Conservation (phyloP, 352 stramenopile species). For the Phytophthora pini region DNA sequence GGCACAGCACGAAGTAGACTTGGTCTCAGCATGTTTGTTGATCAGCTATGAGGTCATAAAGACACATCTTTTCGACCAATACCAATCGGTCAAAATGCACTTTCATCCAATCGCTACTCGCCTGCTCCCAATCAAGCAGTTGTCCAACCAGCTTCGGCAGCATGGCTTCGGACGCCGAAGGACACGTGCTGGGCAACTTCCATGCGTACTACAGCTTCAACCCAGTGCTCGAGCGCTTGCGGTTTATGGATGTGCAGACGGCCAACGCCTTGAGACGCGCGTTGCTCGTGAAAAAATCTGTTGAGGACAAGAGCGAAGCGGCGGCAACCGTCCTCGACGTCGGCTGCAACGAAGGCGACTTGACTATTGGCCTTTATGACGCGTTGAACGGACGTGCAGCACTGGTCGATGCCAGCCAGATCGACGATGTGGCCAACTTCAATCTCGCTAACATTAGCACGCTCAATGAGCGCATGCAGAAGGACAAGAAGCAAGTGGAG, state of each 20-base stretch:
- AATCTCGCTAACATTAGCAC: slow-evolving; percentile 62
- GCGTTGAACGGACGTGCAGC: slow-evolving; percentile 44
- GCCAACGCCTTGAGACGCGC: slow-evolving; percentile 47
- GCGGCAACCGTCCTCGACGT: slow-evolving; percentile 70
- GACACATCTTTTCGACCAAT: slow-evolving; percentile 18
- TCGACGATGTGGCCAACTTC: slow-evolving; percentile 52
- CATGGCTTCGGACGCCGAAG: slow-evolving; percentile 55
- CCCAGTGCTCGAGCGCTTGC: slow-evolving; percentile 69
- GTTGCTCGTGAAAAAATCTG: slow-evolving; percentile 39
- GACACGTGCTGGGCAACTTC: slow-evolving; percentile 86
- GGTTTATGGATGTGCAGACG: slow-evolving; percentile 69
- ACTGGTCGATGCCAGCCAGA: slow-evolving; percentile 15
- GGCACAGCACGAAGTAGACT: slow-evolving; percentile 25
- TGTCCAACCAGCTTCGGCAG: background rate
- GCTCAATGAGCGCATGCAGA: slow-evolving; percentile 77
- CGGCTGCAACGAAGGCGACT: slow-evolving; percentile 86
- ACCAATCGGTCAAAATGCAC: background rate
- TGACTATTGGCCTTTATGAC: slow-evolving; percentile 78
- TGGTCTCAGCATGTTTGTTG: slow-evolving; percentile 26
- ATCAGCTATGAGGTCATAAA: slow-evolving; percentile 3
- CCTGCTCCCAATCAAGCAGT: slow-evolving; percentile 14
- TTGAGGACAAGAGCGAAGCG: slow-evolving; percentile 9
- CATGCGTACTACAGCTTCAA: slow-evolving; percentile 90
- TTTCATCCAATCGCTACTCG: slow-evolving; percentile 22
- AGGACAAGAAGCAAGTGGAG: slow-evolving; percentile 63